phyloP scores from a whole-genome alignment of 2,329 filamentous ascomycete species.

The Monosporascus sp. region DNA sequence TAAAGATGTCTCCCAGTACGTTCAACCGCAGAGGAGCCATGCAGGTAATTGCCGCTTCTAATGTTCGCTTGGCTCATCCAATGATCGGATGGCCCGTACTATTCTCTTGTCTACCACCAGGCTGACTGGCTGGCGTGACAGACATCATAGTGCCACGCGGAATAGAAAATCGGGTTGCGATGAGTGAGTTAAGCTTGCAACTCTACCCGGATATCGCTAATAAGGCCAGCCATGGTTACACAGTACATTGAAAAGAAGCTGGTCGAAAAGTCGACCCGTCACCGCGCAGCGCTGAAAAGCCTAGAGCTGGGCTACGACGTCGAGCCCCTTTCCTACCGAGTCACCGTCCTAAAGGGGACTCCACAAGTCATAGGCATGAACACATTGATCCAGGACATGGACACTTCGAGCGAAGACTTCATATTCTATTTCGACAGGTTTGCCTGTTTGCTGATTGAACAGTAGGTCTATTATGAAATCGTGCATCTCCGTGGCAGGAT shows the following conservation, averaged over 20 bases:
- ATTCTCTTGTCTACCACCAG: constrained; percentile 2
- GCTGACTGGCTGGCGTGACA: constrained; percentile 17
- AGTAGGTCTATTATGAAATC: constrained; percentile 38
- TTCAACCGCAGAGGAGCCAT: constrained; percentile 84
- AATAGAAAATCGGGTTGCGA: constrained; percentile 90
- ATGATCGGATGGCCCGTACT: constrained; percentile 2
- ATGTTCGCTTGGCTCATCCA: background rate
- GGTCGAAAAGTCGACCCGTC: constrained; percentile 76
- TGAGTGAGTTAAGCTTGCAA: constrained; percentile 47
- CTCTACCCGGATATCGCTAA: constrained; percentile 3
- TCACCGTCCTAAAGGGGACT: constrained; percentile 69
- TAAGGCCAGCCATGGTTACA: constrained; percentile 71
- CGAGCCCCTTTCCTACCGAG: constrained; percentile 68
- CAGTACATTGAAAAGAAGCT: constrained; percentile 89
- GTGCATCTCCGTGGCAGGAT: background rate
- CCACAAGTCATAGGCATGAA: constrained; percentile 83
- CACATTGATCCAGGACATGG: constrained; percentile 79
- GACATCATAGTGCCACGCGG: constrained; percentile 94
- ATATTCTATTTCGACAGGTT: constrained; percentile 96
- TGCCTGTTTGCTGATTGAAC: constrained; percentile 77
- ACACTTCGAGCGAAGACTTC: constrained; percentile 80
- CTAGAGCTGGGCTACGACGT: constrained; percentile 69
- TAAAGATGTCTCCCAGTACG: constrained; percentile 50
- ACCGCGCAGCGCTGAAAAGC: constrained; percentile 72
- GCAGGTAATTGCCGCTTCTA: constrained; percentile 51